These are phyloP conservation scores for Ceratocystis albifundus DNA, from an alignment of 2,329 filamentous ascomycete species.

Conservation along the genomic window DNA sequence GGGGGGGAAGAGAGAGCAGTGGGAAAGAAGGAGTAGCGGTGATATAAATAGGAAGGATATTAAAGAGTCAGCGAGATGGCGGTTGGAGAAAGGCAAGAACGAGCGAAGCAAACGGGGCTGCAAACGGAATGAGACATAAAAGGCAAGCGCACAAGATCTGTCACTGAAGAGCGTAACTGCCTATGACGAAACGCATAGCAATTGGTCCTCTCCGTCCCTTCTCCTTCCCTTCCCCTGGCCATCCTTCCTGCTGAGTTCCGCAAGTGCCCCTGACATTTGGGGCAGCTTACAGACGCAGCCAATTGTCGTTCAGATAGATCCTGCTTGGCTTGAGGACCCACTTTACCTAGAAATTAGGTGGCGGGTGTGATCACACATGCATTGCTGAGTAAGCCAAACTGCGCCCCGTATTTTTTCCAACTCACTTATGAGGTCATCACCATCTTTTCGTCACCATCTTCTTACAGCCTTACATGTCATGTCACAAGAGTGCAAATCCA, in stretches of 20 bases:
- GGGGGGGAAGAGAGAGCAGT: neutral
- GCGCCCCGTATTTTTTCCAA: neutral
- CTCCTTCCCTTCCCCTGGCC: neutral
- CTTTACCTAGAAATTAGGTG: neutral
- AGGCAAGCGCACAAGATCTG: neutral
- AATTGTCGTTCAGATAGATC: neutral
- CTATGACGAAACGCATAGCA: slow-evolving; percentile 7
- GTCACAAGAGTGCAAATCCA: neutral
- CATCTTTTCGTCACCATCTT: neutral
- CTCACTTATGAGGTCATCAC: neutral
- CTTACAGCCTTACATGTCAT: neutral
- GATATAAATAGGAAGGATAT: neutral
- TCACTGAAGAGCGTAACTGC: neutral
- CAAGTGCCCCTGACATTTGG: neutral
- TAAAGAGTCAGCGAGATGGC: neutral
- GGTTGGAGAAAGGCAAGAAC: slow-evolving; percentile 11
- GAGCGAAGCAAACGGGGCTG: neutral
- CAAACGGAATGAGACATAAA: slow-evolving; percentile 12
- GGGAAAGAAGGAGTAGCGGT: neutral
- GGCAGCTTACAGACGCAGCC: slow-evolving; percentile 4
- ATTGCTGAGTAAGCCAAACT: neutral
- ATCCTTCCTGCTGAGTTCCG: neutral
- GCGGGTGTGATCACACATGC: slow-evolving; percentile 2
- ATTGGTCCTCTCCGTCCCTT: neutral
- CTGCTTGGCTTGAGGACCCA: neutral